Base-by-base conservation (phyloP, 75 land plant species). In the Selaginella moellendorffii region DNA sequence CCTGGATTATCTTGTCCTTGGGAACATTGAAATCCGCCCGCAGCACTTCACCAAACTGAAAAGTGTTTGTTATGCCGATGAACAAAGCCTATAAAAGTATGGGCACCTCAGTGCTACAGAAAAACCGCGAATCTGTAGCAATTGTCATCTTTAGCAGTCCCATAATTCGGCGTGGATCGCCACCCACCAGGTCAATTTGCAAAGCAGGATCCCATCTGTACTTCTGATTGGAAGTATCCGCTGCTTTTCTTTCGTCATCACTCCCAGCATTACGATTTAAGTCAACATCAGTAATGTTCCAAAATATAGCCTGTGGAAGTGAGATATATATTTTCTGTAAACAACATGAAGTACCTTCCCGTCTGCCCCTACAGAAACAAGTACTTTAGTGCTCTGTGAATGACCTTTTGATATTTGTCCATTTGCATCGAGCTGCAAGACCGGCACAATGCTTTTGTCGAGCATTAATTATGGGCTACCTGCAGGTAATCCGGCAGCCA, bases 361-460 rank as follows among this genome's bases (percentile, higher is more conserved):
- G 70, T 75, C 73, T 0, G 69, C 73, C 31, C 72, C 74, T 30
- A 70, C 56, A 59, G 77, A 75, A 0, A 71, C 69, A 20, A 75
- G 53, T 0, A 75, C 61, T 19, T 60, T 70, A 26, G 69, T 70
- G 20, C 64, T 65, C 20, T 59, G 67, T 24, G 54, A 52, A 28
- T 71, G 65, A 19, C 54, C 62, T 19, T 21, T 56, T 25, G 31
- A 52, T 0, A 62, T 9, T 62, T 62, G 27, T 24, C 70, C 70
- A 24, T 30, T 17, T 0, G 2, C 46, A 20, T 65, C 67, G n/a
- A 65, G 67, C 67, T 65, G 53, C 5, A 63, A 65, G 26, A 26
- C 28, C 17, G 26, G 26, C 18, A 61, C 23, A 61, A 25, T 25
- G 28, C 26, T 1, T 26, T 61, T 27, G 5, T 21, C n/a, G 9